Base-by-base conservation (phyloP, 1,139 yeast species). In the Suhomyces terraborum region DNA sequence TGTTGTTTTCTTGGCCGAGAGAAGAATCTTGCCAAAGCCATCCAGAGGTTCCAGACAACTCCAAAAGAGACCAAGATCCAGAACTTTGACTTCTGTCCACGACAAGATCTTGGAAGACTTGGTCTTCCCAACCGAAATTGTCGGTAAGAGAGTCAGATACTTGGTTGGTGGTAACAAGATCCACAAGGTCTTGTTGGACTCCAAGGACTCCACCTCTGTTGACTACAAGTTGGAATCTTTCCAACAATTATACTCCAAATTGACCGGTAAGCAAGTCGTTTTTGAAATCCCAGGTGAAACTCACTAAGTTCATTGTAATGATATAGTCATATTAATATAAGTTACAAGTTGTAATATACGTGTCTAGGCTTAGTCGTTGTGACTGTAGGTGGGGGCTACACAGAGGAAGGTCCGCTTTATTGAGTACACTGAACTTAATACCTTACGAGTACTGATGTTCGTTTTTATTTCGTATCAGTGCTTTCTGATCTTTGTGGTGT, bases 11-110 rank as follows among this genome's bases (percentile, higher is more conserved):
- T 84, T 93, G 69, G 98, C 98, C 69, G 98, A 93, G 82, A 89
- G 98, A 83, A 91, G 97, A 82, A 93, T 93, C 79, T 83, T 94
- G 73, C 97, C 98, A 80, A 91, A 89, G 84, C 88, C 88, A 67
- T 84, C 88, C 62, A 85, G 91, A 79, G 82, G 81, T 65, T 82
- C 96, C 53, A 87, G 91, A 82, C 86, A 84, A 75, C 79, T 76
- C 65, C 98, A 93, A 82, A 91, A 93, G 93, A 93, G 98, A 84
- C 98, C 98, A 75, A 88, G 96, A 82, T 91, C 98, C 66, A 89
- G 98, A 86, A 93, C 98, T 67, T 84, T 93, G 76, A 84, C 97
- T 64, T 89, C 98, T 67, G 98, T 93, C 61, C 98, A 93, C 77
- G 98, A 93, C 80, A 88, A 89, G 77, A 80, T 93, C 78, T 88